Percentiles rank a stretch among this genome's conserved stretches.
These are phyloP conservation scores for Phytophthora uliginosa DNA, from an alignment of 352 stramenopile species.

Conservation along the genomic window DNA sequence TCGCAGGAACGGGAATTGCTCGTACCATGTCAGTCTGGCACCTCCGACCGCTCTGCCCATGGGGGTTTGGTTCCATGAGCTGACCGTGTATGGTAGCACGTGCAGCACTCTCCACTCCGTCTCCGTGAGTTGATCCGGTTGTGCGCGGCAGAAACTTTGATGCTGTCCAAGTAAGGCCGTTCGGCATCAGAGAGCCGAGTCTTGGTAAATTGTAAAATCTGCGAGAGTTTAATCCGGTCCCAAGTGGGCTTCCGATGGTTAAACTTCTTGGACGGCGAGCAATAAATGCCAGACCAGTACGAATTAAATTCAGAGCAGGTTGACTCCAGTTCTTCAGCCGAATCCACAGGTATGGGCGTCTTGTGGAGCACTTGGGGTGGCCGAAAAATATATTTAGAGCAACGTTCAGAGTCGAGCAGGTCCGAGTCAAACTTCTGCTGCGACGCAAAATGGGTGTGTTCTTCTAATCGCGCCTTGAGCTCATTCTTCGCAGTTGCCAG, in stretches of 20 bases:
- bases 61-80: no score
- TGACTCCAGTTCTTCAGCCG: neutral
- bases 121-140: no score
- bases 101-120: no score
- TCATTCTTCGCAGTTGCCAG: neutral
- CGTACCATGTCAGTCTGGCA: no score
- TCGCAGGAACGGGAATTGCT: no score
- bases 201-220: neutral
- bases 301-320: neutral
- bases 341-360: neutral
- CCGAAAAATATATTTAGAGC: neutral
- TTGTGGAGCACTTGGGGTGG: neutral
- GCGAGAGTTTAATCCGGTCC: neutral
- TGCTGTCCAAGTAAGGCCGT: no score
- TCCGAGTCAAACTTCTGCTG: neutral
- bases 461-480: neutral
- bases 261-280: neutral
- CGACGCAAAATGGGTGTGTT: neutral
- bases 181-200: neutral
- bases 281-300: constrained; percentile 3
- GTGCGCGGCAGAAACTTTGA: no score
- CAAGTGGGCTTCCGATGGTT: neutral
- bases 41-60: no score
- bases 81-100: no score
- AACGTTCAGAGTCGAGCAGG: neutral